These are phyloP conservation scores for Anthracocystis setariae DNA, from an alignment of 1,284 basidiomycete genomes.

Conservation along the genomic window DNA sequence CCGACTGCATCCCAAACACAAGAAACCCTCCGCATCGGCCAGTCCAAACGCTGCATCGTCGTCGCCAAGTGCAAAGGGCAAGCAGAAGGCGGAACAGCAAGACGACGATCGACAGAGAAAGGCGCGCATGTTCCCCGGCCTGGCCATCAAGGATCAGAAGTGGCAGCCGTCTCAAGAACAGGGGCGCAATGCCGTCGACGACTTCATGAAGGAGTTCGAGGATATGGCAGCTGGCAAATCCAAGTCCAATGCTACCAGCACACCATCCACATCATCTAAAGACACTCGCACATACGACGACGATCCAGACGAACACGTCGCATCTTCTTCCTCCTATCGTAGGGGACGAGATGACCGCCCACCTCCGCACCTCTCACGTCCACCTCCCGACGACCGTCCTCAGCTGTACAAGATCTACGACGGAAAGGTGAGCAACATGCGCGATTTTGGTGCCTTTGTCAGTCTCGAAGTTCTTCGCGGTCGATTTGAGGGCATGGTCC, in stretches of 20 bases:
- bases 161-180: slow-evolving; percentile 69
- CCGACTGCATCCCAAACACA: slow-evolving; percentile 92
- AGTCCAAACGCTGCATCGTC: slow-evolving; percentile 67
- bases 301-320: slow-evolving; percentile 10
- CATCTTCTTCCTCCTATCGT: slow-evolving; percentile 11
- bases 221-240: slow-evolving; percentile 70
- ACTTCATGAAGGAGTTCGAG: slow-evolving; percentile 82
- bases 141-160: slow-evolving; percentile 81
- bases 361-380: slow-evolving; percentile 31
- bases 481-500: slow-evolving; percentile 91
- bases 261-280: slow-evolving; percentile 15
- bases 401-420: slow-evolving; percentile 94
- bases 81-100: slow-evolving; percentile 69
- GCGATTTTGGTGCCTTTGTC: slow-evolving; percentile 96
- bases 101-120: slow-evolving; percentile 77
- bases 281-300: slow-evolving; percentile 13
- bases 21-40: slow-evolving; percentile 33
- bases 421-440: slow-evolving; percentile 84
- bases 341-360: slow-evolving; percentile 39
- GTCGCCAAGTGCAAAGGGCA: slow-evolving; percentile 57
- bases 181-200: slow-evolving; percentile 78
- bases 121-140: slow-evolving; percentile 87
- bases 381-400: slow-evolving; percentile 76
- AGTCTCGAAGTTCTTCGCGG: slow-evolving; percentile 85
- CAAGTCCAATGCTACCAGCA: neutral